phyloP scores from a whole-genome alignment of 177 flowering plant genomes.

The Vitis hybrid region DNA sequence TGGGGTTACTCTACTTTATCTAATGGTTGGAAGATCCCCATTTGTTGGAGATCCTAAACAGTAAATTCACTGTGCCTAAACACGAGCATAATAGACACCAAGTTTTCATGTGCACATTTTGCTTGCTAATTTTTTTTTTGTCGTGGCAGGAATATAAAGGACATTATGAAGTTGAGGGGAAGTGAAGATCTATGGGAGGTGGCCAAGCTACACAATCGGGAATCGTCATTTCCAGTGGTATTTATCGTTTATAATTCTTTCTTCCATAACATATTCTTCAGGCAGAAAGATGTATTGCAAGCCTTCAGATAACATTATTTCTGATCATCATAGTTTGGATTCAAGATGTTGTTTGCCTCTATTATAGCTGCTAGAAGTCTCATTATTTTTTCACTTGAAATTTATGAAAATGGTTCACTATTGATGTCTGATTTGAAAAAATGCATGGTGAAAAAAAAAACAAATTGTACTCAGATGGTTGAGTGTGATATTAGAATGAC shows the following conservation, averaged over 20 bases:
- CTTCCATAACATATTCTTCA: too few species aligned
- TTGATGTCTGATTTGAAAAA: too few species aligned
- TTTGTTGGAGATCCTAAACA: constrained; percentile 90
- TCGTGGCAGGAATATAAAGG: constrained; percentile 72
- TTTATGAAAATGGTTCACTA: too few species aligned
- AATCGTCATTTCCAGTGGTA: constrained; percentile 84
- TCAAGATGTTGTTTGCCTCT: too few species aligned
- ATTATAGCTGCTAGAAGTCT: too few species aligned
- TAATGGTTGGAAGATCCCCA: constrained; percentile 78
- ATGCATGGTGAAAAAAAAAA: too few species aligned
- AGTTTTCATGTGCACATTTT: not conserved
- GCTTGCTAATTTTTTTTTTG: not conserved
- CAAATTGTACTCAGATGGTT: too few species aligned
- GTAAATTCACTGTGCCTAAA: constrained; percentile 25
- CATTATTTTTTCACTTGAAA: too few species aligned
- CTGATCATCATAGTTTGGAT: too few species aligned
- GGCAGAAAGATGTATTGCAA: too few species aligned
- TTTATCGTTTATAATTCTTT: not conserved
- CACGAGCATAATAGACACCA: not conserved
- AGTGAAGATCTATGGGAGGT: constrained; percentile 96
- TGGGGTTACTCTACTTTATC: constrained; percentile 85
- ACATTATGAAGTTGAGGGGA: constrained; percentile 80
- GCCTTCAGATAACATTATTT: too few species aligned
- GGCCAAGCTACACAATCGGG: constrained; percentile 85
- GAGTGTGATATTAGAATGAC: too few species aligned